Evolutionary conservation across 116 monocot genomes (phyloP).

Genomic region (Posidonia oceanica): DNA sequence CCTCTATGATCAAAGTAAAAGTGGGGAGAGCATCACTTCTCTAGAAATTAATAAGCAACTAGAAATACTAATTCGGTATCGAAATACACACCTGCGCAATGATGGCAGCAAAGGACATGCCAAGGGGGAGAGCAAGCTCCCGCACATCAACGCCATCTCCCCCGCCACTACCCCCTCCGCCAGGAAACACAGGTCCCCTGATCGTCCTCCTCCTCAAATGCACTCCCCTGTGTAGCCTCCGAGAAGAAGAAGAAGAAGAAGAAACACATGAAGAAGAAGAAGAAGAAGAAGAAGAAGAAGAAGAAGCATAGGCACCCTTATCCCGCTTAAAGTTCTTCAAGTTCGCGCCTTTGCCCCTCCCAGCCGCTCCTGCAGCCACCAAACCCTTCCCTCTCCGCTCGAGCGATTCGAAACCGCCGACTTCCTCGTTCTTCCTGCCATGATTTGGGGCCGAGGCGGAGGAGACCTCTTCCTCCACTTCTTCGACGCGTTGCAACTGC

Average conservation of each 20-base stretch:
- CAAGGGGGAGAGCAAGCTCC: constrained; percentile 69
- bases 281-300: constrained; percentile 1
- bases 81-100: constrained; percentile 39
- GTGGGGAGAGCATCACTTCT: too few relatives aligned
- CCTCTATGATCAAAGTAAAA: too few relatives aligned
- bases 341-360: neutral
- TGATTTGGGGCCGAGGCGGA: neutral
- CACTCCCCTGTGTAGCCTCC: constrained; percentile 10
- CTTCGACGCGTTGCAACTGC: neutral
- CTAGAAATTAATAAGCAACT: too few relatives aligned
- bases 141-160: constrained; percentile 10
- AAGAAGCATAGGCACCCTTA: neutral
- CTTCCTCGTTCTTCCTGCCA: neutral
- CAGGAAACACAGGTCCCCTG: neutral
- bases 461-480: neutral
- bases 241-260: neutral
- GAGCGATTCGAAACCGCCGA: neutral
- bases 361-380: neutral
- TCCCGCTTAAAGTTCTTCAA: neutral
- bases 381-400: neutral
- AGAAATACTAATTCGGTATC: neutral
- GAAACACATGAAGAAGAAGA: neutral
- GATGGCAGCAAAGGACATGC: constrained; percentile 84
- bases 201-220: constrained; percentile 16
- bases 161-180: neutral